phyloP scores from a whole-genome alignment of 176 grass and related monocot species.

The Ensete glaucum region DNA sequence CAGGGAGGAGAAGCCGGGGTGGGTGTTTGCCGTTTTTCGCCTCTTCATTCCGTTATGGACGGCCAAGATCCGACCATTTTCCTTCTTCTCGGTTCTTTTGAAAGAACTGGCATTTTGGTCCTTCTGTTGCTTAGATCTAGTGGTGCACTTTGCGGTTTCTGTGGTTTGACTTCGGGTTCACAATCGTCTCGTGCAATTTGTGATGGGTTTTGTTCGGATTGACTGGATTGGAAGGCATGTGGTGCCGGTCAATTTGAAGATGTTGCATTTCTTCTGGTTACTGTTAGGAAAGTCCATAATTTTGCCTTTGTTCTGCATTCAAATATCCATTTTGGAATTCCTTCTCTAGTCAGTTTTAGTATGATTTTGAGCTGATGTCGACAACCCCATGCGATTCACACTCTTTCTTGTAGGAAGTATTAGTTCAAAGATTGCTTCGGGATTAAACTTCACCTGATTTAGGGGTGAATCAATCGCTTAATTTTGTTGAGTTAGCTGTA shows the following conservation, averaged over 20 bases:
- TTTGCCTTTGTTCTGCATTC: neutral
- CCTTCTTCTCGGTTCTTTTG: neutral
- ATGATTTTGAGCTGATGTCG: too few species aligned
- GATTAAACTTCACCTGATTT: too few species aligned
- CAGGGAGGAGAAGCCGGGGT: constrained; percentile 30
- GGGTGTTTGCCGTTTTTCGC: constrained; percentile 30
- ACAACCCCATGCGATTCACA: too few species aligned
- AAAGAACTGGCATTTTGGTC: neutral
- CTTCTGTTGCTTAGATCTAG: neutral
- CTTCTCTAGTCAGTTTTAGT: too few species aligned
- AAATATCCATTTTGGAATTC: too few species aligned
- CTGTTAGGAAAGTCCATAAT: neutral
- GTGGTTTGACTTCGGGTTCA: neutral
- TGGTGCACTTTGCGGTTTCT: neutral
- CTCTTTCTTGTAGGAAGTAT: too few species aligned
- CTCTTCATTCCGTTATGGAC: neutral
- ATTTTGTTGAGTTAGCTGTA: too few species aligned
- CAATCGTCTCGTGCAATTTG: neutral
- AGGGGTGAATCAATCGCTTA: too few species aligned
- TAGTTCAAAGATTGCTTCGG: too few species aligned
- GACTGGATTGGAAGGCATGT: neutral
- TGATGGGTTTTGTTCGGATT: neutral
- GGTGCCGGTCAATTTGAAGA: neutral
- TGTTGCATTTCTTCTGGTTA: neutral
- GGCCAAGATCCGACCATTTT: neutral